Evolutionary conservation across 225 moss, liverwort and hornwort species (phyloP).

Genomic region (Straminergon stramineum): DNA sequence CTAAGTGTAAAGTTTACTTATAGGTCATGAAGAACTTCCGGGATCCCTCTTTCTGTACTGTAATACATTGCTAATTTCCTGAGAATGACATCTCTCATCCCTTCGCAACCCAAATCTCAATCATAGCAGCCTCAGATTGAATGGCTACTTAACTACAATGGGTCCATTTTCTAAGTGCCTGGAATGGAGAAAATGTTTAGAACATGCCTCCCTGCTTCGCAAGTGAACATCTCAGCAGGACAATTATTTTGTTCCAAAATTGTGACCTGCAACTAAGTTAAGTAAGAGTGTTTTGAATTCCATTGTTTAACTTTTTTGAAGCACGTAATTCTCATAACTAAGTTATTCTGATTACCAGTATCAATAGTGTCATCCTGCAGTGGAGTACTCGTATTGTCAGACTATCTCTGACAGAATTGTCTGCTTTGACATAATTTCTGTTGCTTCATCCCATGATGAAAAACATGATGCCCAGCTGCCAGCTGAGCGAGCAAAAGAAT

Average conservation of each 20-base stretch:
- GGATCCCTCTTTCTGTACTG: not conserved
- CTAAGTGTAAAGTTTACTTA: not conserved
- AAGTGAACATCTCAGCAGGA: not conserved
- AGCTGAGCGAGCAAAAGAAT: not conserved
- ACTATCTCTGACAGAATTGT: not conserved
- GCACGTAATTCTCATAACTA: not conserved
- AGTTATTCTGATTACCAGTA: not conserved
- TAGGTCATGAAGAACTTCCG: not conserved
- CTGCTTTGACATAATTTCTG: not conserved
- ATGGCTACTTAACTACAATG: not conserved
- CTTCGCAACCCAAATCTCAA: too few species aligned
- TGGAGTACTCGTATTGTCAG: not conserved
- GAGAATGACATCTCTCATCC: not conserved
- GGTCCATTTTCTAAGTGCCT: not conserved
- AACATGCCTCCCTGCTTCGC: not conserved
- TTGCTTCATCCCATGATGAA: not conserved
- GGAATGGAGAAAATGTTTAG: not conserved
- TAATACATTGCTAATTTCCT: not conserved
- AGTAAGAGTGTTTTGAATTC: not conserved
- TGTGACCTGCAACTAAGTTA: not conserved
- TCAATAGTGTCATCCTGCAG: not conserved
- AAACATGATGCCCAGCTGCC: not conserved
- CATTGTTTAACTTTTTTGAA: not conserved
- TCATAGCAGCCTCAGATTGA: not conserved
- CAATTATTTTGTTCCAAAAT: not conserved